A percentile compares a stretch with the other conserved stretches of the same genome.
Conservation (phyloP, 78 protist genomes). For the Isochrysis galbana region DNA sequence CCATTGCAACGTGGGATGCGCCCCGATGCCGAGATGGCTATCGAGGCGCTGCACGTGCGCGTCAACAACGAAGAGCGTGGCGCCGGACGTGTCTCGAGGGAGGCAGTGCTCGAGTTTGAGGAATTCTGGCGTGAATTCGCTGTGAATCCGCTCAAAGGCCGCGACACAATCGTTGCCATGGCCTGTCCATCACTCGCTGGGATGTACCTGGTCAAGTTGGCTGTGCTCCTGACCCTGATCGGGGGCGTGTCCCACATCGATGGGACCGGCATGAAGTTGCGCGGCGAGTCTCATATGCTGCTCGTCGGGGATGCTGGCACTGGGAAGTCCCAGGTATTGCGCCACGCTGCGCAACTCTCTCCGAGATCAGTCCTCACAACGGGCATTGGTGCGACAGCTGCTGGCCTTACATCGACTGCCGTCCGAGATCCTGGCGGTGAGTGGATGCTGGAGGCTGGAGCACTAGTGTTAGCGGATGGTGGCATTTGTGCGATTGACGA, state of each 20-base stretch:
- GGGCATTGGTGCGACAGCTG: slow-evolving; percentile 87
- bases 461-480: slow-evolving; percentile 98
- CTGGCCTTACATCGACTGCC: slow-evolving; percentile 88
- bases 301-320: slow-evolving; percentile 97
- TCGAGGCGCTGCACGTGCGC: background rate
- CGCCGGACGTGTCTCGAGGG: background rate
- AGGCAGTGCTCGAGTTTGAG: background rate
- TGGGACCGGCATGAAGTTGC: slow-evolving; percentile 46
- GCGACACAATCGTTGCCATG: slow-evolving; percentile 27
- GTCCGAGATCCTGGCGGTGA: slow-evolving; percentile 61
- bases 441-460: slow-evolving; percentile 92
- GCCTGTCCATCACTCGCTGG: slow-evolving; percentile 52
- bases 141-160: background rate
- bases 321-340: slow-evolving; percentile 78
- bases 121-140: background rate
- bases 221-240: slow-evolving; percentile 75
- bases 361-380: slow-evolving; percentile 92
- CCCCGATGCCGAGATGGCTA: background rate
- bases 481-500: slow-evolving; percentile 99
- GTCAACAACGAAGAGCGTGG: background rate
- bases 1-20: background rate
- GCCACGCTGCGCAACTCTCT: slow-evolving; percentile 81
- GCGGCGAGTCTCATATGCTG: slow-evolving; percentile 94
- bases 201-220: slow-evolving; percentile 79
- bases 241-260: slow-evolving; percentile 82